phyloP scores from a whole-genome alignment of 305 asterid species.

The Salvia sclarea region DNA sequence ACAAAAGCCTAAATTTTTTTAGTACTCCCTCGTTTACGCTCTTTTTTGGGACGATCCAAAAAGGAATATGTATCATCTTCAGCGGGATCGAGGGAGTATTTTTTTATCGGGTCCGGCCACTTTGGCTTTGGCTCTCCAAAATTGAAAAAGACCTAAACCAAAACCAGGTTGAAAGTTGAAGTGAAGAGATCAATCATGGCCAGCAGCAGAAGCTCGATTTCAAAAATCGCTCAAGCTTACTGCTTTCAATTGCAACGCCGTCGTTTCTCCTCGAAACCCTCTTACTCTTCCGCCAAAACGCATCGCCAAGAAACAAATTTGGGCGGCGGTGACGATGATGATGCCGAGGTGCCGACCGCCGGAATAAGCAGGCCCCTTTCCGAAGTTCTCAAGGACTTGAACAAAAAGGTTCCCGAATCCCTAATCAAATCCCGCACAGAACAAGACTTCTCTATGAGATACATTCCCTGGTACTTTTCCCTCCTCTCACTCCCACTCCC shows the following conservation, averaged over 20 bases:
- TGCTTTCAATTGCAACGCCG: conserved; percentile 28
- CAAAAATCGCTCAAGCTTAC: conserved; percentile 1
- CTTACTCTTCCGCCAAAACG: conserved; percentile 4
- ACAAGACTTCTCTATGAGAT: conserved; percentile 59
- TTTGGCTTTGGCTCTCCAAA: neutral
- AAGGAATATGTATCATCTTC: no score
- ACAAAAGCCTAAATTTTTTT: no score
- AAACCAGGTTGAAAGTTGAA: neutral
- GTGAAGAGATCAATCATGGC: conserved; percentile 12
- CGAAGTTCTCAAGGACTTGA: conserved; percentile 64
- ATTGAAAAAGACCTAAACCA: neutral
- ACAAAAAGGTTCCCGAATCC: conserved; percentile 81
- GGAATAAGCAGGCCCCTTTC: conserved; percentile 74
- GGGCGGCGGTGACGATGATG: conserved; percentile 36
- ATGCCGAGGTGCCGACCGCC: conserved; percentile 39
- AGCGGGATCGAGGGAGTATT: no score
- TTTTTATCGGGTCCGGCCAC: no score
- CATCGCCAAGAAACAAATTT: no score
- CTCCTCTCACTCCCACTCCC: neutral
- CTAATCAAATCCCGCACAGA: conserved; percentile 51
- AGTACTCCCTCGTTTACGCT: no score
- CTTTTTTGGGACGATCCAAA: no score
- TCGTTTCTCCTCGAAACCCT: conserved; percentile 31
- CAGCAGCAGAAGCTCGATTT: conserved; percentile 10
- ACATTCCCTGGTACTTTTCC: conserved; percentile 62